Evolutionary conservation across 1,284 basidiomycete species (phyloP).

Genomic region (Cryptococcus jaspeensis): DNA sequence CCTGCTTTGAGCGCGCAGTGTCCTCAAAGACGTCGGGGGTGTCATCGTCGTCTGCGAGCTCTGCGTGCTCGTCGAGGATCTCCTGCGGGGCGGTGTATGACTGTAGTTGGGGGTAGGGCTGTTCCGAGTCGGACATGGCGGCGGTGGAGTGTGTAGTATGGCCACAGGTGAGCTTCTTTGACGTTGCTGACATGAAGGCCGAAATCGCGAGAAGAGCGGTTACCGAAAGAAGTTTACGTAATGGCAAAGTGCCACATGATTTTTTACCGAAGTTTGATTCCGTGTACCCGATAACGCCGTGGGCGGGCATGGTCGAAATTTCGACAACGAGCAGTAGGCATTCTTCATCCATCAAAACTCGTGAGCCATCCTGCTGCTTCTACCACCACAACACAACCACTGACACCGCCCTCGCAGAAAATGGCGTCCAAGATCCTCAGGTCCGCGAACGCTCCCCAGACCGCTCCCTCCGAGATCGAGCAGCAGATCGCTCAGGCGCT

Average conservation of each 20-base stretch:
- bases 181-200: no score
- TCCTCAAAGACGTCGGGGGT: conserved; percentile 90
- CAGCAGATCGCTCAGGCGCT: conserved; percentile 91
- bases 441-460: conserved; percentile 90
- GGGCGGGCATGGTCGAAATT: no score
- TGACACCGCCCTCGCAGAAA: neutral
- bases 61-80: conserved; percentile 88
- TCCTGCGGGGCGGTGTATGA: conserved; percentile 92
- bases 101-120: conserved; percentile 61
- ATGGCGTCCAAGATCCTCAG: conserved; percentile 75
- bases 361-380: neutral
- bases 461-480: conserved; percentile 89
- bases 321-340: no score
- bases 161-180: no score
- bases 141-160: no score
- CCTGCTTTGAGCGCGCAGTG: conserved; percentile 86
- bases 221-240: no score
- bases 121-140: conserved; percentile 22
- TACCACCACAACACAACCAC: neutral
- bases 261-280: no score
- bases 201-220: no score
- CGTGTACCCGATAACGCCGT: no score
- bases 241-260: no score
- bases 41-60: conserved; percentile 88
- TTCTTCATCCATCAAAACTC: neutral